Conservation (phyloP, 2,329 filamentous ascomycete genomes). For the Claviceps citrina region DNA sequence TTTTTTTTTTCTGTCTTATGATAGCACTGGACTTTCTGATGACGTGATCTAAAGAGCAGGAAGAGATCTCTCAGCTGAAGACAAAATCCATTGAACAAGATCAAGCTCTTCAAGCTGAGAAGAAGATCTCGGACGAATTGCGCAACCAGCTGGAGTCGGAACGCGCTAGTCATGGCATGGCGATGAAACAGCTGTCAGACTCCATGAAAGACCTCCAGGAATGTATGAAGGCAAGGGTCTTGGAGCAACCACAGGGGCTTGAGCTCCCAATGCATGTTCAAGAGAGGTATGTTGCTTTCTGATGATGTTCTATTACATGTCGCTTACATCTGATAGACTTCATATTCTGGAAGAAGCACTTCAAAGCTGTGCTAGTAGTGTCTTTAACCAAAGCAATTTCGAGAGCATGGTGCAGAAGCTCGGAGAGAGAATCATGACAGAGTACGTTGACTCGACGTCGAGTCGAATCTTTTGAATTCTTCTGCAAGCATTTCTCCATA, state of each 20-base stretch:
- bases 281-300: background rate
- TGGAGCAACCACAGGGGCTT: background rate
- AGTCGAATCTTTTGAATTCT: background rate
- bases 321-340: slow-evolving; percentile 1
- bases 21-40: background rate
- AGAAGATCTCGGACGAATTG: background rate
- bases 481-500: background rate
- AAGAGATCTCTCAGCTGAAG: slow-evolving; percentile 12
- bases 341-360: slow-evolving; percentile 3
- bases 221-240: background rate
- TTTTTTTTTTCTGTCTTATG: no score
- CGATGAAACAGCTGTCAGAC: background rate
- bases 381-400: background rate
- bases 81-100: slow-evolving; percentile 11
- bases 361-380: background rate
- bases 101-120: slow-evolving; percentile 3
- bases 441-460: slow-evolving; percentile 1
- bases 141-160: background rate
- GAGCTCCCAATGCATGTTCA: slow-evolving; percentile 1
- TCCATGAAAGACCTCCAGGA: background rate
- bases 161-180: background rate
- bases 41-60: slow-evolving; percentile 10
- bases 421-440: slow-evolving; percentile 1
- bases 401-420: slow-evolving; percentile 1
- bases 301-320: background rate